Evolutionary conservation across 768 basidiomycete genomes (phyloP), one percentile per base, ranked within the genome.

Genomic region (Pleurotus citrinopileatus): DNA sequence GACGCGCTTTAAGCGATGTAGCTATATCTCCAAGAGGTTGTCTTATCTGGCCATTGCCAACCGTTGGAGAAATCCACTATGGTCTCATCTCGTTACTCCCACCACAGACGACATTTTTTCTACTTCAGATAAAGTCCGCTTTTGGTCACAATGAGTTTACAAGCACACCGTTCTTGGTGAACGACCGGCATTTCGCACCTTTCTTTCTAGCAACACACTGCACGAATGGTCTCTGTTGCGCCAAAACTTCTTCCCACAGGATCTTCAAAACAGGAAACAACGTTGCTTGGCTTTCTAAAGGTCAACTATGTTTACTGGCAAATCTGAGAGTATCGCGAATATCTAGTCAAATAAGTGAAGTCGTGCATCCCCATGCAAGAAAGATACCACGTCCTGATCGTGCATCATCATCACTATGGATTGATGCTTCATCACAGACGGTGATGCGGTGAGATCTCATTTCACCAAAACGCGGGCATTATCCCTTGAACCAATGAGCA

Each of bases 401-500:
- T 34, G 10, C 10, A 34, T n/a, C 32, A 34, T 34, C 10, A 34
- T 34, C 10, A 10, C 10, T 9, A 34, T 10, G 9, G 32, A 34
- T 10, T 34, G 32, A 34, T 34, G 32, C 10, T 34, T 34, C 32
- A 34, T 9, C 32, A 9, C n/a, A n/a, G n/a, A n/a, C n/a, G n/a
- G n/a, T 10, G 32, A 9, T 34, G 32, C 9, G 32, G 32, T 34
- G 32, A 34, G 32, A 40, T 19, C 10, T 40, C 38, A 40, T n/a
- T 32, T 40, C 10, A 40, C 19, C 7, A n/a, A 40, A 19, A 40
- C 38, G 38, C 7, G 38, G 10, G n/a, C 32, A 34, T 34, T n/a
- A n/a, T 34, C 32, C n/a, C 32, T 34, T 9, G 22, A 44, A 25
- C 43, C 43, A 44, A 44, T 44, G 43, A 44, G 43, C 43, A 44